Percentiles rank a stretch among this genome's conserved stretches.
phyloP scores from a whole-genome alignment of 208 protist genomes.

The Trypanosoma rangeli region DNA sequence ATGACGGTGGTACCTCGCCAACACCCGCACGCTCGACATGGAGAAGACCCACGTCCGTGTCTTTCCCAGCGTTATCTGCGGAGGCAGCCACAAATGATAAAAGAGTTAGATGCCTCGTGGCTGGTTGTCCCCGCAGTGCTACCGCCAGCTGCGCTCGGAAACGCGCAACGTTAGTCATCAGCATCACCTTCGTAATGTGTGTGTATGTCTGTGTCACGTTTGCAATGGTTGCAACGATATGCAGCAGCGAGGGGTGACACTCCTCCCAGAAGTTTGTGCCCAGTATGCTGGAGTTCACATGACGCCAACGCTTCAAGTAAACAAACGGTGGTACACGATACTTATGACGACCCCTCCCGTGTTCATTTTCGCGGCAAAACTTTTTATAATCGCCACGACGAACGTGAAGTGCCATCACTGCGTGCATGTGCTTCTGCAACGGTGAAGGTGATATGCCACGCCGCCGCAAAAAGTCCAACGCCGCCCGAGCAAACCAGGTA shows the following conservation, averaged over 20 bases:
- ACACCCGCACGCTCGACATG: neutral
- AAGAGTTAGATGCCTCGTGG: constrained; percentile 12
- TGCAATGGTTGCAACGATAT: neutral
- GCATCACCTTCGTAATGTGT: constrained; percentile 6
- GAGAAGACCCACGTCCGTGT: neutral
- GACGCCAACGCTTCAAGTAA: neutral
- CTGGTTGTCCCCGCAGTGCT: neutral
- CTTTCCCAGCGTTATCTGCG: neutral
- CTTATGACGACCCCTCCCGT: constrained; percentile 11
- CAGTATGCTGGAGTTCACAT: constrained; percentile 13
- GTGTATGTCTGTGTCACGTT: neutral
- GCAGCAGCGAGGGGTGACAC: constrained; percentile 12
- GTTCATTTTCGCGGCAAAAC: constrained; percentile 32
- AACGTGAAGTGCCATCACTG: constrained; percentile 18
- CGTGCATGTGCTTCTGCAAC: constrained; percentile 1
- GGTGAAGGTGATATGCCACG: constrained; percentile 4
- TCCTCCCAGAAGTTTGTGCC: constrained; percentile 2
- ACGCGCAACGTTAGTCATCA: constrained; percentile 10
- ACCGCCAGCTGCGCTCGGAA: constrained; percentile 5
- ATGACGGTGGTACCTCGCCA: constrained; percentile 16
- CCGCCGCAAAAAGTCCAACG: constrained; percentile 17
- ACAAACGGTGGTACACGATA: constrained; percentile 24
- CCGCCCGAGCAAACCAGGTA: constrained; percentile 16
- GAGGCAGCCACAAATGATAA: neutral
- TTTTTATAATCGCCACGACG: constrained; percentile 33